Base-by-base conservation (phyloP, 768 basidiomycete species). In the Termitomyces titanicus region DNA sequence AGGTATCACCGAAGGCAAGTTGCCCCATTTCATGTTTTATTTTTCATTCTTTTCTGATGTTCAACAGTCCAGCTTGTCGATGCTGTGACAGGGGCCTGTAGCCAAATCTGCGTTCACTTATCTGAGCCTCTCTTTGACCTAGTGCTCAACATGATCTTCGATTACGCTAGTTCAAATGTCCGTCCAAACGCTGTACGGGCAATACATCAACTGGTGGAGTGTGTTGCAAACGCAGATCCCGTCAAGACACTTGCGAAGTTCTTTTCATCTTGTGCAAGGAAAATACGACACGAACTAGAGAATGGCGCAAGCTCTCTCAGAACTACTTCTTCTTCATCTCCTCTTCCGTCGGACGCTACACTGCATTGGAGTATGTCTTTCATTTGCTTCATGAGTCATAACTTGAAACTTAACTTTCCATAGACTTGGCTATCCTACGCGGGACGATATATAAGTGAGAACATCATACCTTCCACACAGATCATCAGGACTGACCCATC, bases 181-280 rank as follows among this genome's bases (percentile, higher is more conserved):
- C 86, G 92, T 24, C 79, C 90, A 24, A 95, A 94, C 68, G 88
- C 91, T 22, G 89, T 94, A 40, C 83, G 90, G 53, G 90, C 88
- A 3, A 88, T 94, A 25, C 90, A 93, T 62, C 86, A 92, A 60
- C 76, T 97, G 4, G 88, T 94, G 33, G 85, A 89, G 70, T 91
- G 89, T 64, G 81, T 95, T 22, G 88, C 92, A 4, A 89, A 92
- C 55, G 89, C 89, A 18, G 72, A 92, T 62, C 84, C 92, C 4
- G 72, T 67, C 48, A 92, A 92, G 71, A 89, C 89, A 1, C 73
- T 94, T 45, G 84, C 79, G 18, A 88, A 84, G 61, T 92, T 96
- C 70, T 78, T 92, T 57, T 83, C 85, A 0, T 81, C 90, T 40
- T 92, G 90, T 66, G 72, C 78, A 27, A 69, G 72, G 15, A 89